These are phyloP conservation scores for Fusarium humuli DNA, from an alignment of 2,329 filamentous ascomycete species.

Conservation along the genomic window DNA sequence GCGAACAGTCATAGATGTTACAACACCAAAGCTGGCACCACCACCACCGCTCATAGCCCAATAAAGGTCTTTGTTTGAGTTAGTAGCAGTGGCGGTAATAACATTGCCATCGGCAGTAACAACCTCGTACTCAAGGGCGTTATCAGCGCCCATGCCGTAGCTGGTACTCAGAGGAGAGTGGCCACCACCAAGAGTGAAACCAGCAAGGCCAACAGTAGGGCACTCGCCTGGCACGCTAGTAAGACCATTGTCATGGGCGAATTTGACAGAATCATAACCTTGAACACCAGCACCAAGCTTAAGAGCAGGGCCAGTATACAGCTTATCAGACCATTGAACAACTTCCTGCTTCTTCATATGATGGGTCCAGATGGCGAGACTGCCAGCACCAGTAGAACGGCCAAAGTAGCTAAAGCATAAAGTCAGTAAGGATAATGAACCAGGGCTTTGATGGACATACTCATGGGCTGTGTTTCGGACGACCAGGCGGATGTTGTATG, in stretches of 20 bases:
- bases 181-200: slow-evolving; percentile 70
- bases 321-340: slow-evolving; percentile 49
- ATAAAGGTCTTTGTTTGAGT: not conserved
- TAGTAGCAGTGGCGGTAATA: not conserved
- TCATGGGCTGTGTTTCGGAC: slow-evolving; percentile 52
- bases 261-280: slow-evolving; percentile 58
- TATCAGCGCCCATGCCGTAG: slow-evolving; percentile 69
- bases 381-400: slow-evolving; percentile 53
- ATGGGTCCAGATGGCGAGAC: slow-evolving; percentile 56
- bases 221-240: slow-evolving; percentile 57
- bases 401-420: slow-evolving; percentile 44
- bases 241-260: not conserved
- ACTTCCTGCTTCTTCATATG: slow-evolving; percentile 57
- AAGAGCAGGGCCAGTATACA: slow-evolving; percentile 25
- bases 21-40: not conserved
- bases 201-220: slow-evolving; percentile 65
- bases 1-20: not conserved
- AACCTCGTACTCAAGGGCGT: slow-evolving; percentile 44
- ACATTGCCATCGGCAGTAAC: not conserved
- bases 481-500: slow-evolving; percentile 53
- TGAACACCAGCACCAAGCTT: slow-evolving; percentile 64
- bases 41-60: not conserved
- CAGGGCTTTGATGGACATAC: not conserved
- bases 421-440: not conserved
- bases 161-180: slow-evolving; percentile 63